phyloP scores from a whole-genome alignment of 2,329 filamentous ascomycete species.

The Xylariomycetidae sp. region DNA sequence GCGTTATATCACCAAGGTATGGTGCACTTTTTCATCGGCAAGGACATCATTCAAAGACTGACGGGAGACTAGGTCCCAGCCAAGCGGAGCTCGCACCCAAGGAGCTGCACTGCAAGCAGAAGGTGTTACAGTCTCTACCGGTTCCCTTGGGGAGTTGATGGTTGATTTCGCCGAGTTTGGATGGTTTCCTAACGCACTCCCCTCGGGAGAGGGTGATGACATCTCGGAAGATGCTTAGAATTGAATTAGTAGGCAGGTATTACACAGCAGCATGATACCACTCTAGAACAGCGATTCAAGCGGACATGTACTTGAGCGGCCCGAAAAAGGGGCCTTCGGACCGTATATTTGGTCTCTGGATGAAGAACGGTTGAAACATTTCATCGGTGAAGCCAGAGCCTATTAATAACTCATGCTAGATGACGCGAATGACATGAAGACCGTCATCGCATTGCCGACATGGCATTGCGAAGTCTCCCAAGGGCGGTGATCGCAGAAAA shows the following conservation, averaged over 20 bases:
- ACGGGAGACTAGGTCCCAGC: conserved; percentile 37
- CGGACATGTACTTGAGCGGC: too few relatives aligned
- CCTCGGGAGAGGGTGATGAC: conserved; percentile 36
- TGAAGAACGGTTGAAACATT: too few relatives aligned
- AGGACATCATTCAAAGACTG: neutral
- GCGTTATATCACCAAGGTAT: conserved; percentile 78
- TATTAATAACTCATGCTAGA: too few relatives aligned
- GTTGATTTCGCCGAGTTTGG: conserved; percentile 49
- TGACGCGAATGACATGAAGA: neutral
- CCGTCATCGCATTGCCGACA: neutral
- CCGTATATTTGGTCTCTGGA: too few relatives aligned
- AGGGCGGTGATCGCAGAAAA: neutral
- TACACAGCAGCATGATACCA: too few relatives aligned
- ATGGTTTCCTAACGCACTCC: conserved; percentile 50
- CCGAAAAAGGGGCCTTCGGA: too few relatives aligned
- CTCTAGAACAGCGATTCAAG: too few relatives aligned
- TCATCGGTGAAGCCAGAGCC: too few relatives aligned
- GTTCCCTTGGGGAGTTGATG: conserved; percentile 45
- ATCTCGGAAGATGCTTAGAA: conserved; percentile 17
- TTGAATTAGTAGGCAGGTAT: too few relatives aligned
- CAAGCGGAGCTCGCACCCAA: conserved; percentile 44
- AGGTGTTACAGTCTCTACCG: conserved; percentile 45
- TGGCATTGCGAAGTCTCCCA: neutral
- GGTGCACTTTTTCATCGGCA: too few relatives aligned
- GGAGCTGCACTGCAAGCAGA: conserved; percentile 46